phyloP scores from a whole-genome alignment of 2,329 filamentous ascomycete genomes.

The Sporothrix pallida region DNA sequence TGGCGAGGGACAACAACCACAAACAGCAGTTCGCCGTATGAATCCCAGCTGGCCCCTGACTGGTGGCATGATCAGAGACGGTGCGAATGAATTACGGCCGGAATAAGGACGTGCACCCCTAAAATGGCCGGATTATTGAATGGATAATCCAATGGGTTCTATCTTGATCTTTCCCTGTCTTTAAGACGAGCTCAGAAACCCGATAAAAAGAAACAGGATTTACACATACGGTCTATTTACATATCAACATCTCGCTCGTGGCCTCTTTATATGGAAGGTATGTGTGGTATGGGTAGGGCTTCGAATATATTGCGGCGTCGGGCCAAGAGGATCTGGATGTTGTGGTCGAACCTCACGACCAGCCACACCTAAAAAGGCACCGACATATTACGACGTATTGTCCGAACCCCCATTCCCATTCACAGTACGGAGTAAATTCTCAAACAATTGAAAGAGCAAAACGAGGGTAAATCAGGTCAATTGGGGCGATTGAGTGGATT shows the following conservation, averaged over 20 bases:
- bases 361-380: conserved; percentile 4
- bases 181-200: no score
- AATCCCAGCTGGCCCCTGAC: not conserved
- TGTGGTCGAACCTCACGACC: not conserved
- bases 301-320: no score
- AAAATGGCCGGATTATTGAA: no score
- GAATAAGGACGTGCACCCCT: not conserved
- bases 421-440: not conserved
- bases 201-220: no score
- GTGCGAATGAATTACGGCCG: not conserved
- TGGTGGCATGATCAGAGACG: not conserved
- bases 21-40: not conserved
- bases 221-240: no score
- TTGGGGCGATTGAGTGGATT: not conserved
- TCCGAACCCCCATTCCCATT: not conserved
- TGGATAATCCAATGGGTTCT: no score
- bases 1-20: not conserved
- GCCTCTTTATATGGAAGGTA: not conserved
- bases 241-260: no score
- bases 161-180: not conserved
- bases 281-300: not conserved
- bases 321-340: not conserved
- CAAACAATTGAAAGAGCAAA: not conserved
- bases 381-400: not conserved
- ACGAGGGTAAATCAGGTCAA: not conserved